phyloP scores from a whole-genome alignment of 2,329 filamentous ascomycete genomes.

The Mollisia scopiformis region DNA sequence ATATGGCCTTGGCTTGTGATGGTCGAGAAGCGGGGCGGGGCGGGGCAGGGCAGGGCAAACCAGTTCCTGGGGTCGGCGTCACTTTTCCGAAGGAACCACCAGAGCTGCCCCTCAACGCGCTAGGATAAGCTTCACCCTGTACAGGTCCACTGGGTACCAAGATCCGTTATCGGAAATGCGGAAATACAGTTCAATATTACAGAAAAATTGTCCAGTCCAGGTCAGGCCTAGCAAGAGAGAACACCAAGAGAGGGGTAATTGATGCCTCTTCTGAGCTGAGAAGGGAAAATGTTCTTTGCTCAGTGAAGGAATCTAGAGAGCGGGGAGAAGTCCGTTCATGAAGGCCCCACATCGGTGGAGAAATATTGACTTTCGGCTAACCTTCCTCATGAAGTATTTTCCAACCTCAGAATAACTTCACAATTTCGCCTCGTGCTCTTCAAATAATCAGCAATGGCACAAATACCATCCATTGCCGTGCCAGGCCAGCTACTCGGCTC shows the following conservation, averaged over 20 bases:
- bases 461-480: slow-evolving; percentile 56
- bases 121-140: not conserved
- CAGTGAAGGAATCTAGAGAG: not conserved
- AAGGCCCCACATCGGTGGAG: not conserved
- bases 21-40: not conserved
- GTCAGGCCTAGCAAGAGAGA: no score
- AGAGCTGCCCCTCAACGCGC: not conserved
- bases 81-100: not conserved
- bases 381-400: slow-evolving; percentile 22
- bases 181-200: no score
- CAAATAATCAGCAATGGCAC: slow-evolving; percentile 22
- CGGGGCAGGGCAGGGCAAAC: no score
- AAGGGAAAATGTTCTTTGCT: not conserved
- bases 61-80: not conserved
- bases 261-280: not conserved
- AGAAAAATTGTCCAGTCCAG: no score
- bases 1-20: not conserved
- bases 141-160: not conserved
- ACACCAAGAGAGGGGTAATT: not conserved
- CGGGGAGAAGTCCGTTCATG: not conserved
- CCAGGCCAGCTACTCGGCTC: slow-evolving; percentile 83
- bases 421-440: not conserved
- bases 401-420: slow-evolving; percentile 12
- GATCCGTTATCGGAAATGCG: not conserved
- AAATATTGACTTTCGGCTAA: slow-evolving; percentile 14